Evolutionary conservation across 305 asterid genomes (phyloP), one percentile per base, ranked within the genome.

Genomic region (Solanum hybrid): DNA sequence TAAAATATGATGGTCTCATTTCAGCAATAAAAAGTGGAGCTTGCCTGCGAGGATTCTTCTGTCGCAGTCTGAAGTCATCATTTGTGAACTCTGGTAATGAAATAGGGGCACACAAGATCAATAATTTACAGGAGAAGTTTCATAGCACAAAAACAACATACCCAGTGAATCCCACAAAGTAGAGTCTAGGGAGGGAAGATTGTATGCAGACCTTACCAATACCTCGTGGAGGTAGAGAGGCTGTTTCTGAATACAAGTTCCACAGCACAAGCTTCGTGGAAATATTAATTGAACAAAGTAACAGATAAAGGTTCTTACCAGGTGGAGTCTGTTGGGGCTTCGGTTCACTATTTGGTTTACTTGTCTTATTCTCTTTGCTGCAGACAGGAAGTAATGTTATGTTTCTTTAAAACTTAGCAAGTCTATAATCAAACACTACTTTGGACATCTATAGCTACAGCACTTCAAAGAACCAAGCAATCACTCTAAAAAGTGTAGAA

Each of bases 31-130:
- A 78, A 89, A 75, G 87, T 69, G 75, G 76, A 89, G 90, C 93
- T 90, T 92, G 91, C 99, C 98, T 95, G 93, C 98, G 97, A 91
- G 98, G 95, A 92, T 94, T 96, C 94, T 95, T 96, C 91, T 95
- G 99, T 91, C 97, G 95, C 91, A 93, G 99, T 82, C 95, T 94
- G 86, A 93, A 92, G 84, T 97, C 98, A 86, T 95, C 97, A 64
- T 92, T 94, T 85, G 93, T 90, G 88, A 89, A 91, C 94, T 94
- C 99, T 97, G 92, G 88, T 40, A 72, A 80, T 40, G 75, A 66
- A 35, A 69, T 42, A 78, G 51, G 27, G 78, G 78, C 24, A 45
- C 71, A 51, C 34, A 78, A 24, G 86, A 76, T 88, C 56, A 88
- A 84, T 19, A 60, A 56, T 19, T 19, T 31, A 31, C 27, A 31